Base-by-base conservation (phyloP, 345 rosid species). In the Zanthoxylum bungeanum region DNA sequence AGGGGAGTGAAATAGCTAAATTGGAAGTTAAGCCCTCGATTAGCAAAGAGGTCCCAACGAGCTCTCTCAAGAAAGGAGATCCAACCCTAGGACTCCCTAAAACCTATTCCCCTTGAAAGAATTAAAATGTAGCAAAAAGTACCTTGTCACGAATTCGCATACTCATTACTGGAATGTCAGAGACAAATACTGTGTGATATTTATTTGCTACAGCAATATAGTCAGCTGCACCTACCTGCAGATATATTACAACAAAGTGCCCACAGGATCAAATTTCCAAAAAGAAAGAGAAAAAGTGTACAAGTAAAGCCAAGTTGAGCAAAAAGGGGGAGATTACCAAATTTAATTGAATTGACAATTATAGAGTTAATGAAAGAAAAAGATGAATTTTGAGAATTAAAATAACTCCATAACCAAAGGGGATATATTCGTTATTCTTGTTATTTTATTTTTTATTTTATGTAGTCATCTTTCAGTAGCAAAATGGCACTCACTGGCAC, bases 91-190 rank as follows among this genome's bases (percentile, higher is more conserved):
- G n/a, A n/a, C n/a, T n/a, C n/a, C n/a, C n/a, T n/a, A n/a, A n/a
- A n/a, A 22, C 30, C 30, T 21, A 14, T 33, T 31, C 34, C 53
- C 24, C 50, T 58, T 49, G 6, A 10, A 73, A 34, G 61, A 37
- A 51, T 40, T 24, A 60, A 39, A 47, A 16, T 16, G 30, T 70
- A 28, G 60, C 44, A 39, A 69, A 53, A 27, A 10, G 53, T 83
- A 93, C 97, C 96, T 90, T 91, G 77, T 93, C 97, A 17, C 91
- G 90, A 72, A 85, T 89, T 70, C 50, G 83, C 98, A 93, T 91
- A 64, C 96, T 91, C 97, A 91, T 91, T 51, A 70, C 79, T 25
- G 89, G 97, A 76, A 91, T 90, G 55, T 81, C 84, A 55, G 96
- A 86, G 79, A 93, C 87, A 74, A 93, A 89, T 60, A 89, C 83